Evolutionary conservation across 108 stramenopile species (phyloP).

Genomic region (Cyclotella sp.): DNA sequence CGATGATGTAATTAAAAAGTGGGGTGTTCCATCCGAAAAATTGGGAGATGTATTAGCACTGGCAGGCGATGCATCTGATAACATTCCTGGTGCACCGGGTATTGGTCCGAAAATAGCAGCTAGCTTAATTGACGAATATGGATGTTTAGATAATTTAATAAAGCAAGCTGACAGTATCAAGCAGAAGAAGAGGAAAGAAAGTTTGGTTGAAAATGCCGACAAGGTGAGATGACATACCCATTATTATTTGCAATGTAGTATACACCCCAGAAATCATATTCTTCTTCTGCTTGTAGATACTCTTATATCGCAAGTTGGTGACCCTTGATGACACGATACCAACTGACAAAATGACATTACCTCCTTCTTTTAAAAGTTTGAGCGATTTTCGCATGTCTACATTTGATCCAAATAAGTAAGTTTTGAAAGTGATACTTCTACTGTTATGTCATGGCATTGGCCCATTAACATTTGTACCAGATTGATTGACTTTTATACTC

Average conservation of each 20-base stretch:
- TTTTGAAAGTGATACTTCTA: neutral
- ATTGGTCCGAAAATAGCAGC: constrained; percentile 93
- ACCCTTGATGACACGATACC: constrained; percentile 37
- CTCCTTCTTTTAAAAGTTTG: constrained; percentile 39
- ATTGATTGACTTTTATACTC: constrained; percentile 39
- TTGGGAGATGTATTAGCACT: constrained; percentile 87
- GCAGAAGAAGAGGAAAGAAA: constrained; percentile 73
- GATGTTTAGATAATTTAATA: constrained; percentile 64
- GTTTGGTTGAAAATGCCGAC: constrained; percentile 57
- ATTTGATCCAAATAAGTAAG: constrained; percentile 49
- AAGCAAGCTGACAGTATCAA: constrained; percentile 61
- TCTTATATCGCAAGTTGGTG: constrained; percentile 40
- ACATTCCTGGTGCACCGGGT: constrained; percentile 86
- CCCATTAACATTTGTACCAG: neutral
- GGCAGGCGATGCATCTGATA: constrained; percentile 88
- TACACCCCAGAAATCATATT: too few relatives aligned
- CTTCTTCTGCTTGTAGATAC: constrained; percentile 20
- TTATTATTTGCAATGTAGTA: constrained; percentile 40
- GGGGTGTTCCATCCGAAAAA: constrained; percentile 71
- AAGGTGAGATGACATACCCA: constrained; percentile 47
- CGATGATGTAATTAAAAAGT: constrained; percentile 78
- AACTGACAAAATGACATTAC: constrained; percentile 21
- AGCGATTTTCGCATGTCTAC: constrained; percentile 43
- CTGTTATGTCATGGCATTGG: neutral
- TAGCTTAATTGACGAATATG: constrained; percentile 68